These are phyloP conservation scores for Colletotrichum sp. DNA, from an alignment of 2,329 filamentous ascomycete genomes.

Conservation along the genomic window DNA sequence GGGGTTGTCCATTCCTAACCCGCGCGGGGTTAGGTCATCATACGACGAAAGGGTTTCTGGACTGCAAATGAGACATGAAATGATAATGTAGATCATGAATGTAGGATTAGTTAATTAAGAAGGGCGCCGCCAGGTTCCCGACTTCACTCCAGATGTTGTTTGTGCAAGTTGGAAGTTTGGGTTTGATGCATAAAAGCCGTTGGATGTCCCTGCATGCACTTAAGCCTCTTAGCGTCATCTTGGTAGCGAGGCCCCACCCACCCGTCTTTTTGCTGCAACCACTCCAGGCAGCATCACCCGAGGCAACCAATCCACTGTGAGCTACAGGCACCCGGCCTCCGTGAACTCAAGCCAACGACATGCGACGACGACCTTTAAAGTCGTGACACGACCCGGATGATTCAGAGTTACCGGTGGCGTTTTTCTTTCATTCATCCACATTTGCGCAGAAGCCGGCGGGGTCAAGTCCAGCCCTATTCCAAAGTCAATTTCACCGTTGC, in stretches of 20 bases:
- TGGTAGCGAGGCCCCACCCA: neutral
- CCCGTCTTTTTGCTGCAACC: neutral
- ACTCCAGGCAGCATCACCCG: conserved; percentile 17
- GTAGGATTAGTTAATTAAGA: neutral
- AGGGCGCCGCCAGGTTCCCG: neutral
- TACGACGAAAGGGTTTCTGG: neutral
- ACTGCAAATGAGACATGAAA: neutral
- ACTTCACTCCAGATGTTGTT: neutral
- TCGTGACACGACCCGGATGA: neutral
- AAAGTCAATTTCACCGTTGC: neutral
- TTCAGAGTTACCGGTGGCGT: neutral
- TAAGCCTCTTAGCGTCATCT: neutral
- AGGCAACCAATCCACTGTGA: conserved; percentile 14
- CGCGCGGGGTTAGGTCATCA: neutral
- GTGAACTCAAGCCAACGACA: neutral
- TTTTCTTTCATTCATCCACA: neutral
- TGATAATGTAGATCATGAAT: neutral
- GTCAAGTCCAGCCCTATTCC: neutral
- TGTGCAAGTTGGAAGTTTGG: neutral
- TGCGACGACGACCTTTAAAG: neutral
- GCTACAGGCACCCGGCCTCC: neutral
- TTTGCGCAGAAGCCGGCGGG: neutral
- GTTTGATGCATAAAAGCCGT: neutral
- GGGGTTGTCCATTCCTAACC: neutral
- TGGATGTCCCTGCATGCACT: neutral